phyloP scores from a whole-genome alignment of 345 rosid genomes.

The Linum tenue region DNA sequence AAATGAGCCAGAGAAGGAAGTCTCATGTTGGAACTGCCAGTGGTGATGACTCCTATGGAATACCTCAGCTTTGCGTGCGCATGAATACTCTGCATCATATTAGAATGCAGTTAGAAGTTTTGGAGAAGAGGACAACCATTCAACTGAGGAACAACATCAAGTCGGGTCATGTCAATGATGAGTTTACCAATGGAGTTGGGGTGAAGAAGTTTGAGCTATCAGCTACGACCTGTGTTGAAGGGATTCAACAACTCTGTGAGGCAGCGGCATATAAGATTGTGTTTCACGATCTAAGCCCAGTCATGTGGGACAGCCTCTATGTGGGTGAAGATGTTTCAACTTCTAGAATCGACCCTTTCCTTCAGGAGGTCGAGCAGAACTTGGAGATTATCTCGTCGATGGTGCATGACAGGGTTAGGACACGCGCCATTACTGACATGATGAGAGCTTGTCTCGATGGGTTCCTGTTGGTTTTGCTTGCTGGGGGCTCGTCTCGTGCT shows the following conservation, averaged over 20 bases:
- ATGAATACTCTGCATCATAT: conserved; percentile 2
- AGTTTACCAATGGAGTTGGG: neutral
- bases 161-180: neutral
- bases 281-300: conserved; percentile 4
- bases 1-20: conserved; percentile 39
- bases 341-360: conserved; percentile 57
- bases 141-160: neutral
- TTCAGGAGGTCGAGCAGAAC: conserved; percentile 5
- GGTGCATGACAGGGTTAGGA: conserved; percentile 9
- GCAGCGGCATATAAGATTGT: conserved; percentile 7
- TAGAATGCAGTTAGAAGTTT: conserved; percentile 8
- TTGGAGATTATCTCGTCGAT: conserved; percentile 7
- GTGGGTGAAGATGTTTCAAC: conserved; percentile 52
- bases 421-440: conserved; percentile 3
- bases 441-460: conserved; percentile 9
- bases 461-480: conserved; percentile 8
- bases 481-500: conserved; percentile 8
- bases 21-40: conserved; percentile 42
- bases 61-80: conserved; percentile 16
- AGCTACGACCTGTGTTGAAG: conserved; percentile 5
- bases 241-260: conserved; percentile 7
- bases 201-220: conserved; percentile 6
- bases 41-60: conserved; percentile 40
- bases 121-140: conserved; percentile 4
- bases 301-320: conserved; percentile 5